Evolutionary conservation across 192 early-diverging fungal genomes (phyloP), one percentile per base, ranked within the genome.

Genomic region (Rhizophagus sp.): DNA sequence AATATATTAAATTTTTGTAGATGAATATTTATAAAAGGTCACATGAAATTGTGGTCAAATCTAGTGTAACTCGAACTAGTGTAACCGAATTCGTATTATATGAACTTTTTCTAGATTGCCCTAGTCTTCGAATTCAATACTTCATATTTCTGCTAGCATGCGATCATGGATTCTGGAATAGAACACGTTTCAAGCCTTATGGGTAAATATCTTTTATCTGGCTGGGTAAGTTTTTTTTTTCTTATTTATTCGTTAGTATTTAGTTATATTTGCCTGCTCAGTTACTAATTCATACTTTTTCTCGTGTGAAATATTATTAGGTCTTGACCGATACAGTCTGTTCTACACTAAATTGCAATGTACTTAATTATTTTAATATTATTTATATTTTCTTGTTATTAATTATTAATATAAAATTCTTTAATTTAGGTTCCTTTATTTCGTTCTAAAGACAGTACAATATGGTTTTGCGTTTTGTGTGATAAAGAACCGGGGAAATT

Each of bases 381-480:
- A 13, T 19, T 47, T 47, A 41, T 17, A 15, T 72, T 2, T 12
- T 72, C 10, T 36, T 72, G 8, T 72, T 34, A n/a, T 24, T 33
- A 47, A 15, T 11, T 72, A 72, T 15, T 12, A 27, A 27, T 27
- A 5, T 36, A 13, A 33, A 33, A 72, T 41, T 72, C 8, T 13
- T 41, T 13, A 22, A 72, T 41, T 57, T 47, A 76, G 57, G 41
- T 76, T 33, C 74, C 74, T 2, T 49, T 76, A 17, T 24, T 76
- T 17, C 74, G 74, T n/a, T 76, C 74, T 7, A 76, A 76, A 63
- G 74, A 76, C 44, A 63, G 34, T 39, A 34, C 74, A 3, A 30
- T 62, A 76, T 76, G 74, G 74, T 63, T 76, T 49, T 76, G 74
- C 36, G 74, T 63, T 62, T 13, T 61, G 19, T 76, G 74, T 24